Base-by-base conservation (phyloP, 2,329 filamentous ascomycete genomes). In the Emmonsiellopsis sp. region DNA sequence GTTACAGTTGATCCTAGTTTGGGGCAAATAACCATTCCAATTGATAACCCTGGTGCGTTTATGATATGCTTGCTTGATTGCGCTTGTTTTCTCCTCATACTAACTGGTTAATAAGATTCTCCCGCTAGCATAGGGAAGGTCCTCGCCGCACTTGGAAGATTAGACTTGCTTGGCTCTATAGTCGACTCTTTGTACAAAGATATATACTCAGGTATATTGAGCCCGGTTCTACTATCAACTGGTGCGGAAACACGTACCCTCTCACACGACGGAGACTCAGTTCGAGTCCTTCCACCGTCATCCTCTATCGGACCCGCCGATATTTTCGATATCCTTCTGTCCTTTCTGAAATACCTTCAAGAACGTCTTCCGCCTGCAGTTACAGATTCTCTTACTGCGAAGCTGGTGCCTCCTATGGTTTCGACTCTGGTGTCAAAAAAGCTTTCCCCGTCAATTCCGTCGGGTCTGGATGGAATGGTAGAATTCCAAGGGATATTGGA, bases 371-470 rank as follows among this genome's bases (percentile, higher is more conserved):
- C 82, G 6, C 53, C 65, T 27, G 66, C 69, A 2, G 67, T 83
- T 10, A 66, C 71, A 6, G 58, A 67, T 6, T 76, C 81, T 1
- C 71, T 96, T 1, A 86, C 87, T 0, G 74, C 78, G 10, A 78
- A 81, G 7, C 80, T 96, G 65, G 80, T 95, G 67, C 83, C 84
- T 0, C 76, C 80, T 40, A 69, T 95, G 8, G 78, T 85, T 7
- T 77, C 81, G 5, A 80, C 81, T 21, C 76, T 96, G 9, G 84
- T 89, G 42, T 79, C 79, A 4, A 75, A 79, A 4, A 95, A 89
- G 85, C 77, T 98, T 6, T 81, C 87, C 34, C 78, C 82, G 11
- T 81, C 83, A 17, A 84, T 98, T 0, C 92, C 93, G 1, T 75
- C 85, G 1, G 85, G 87, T 0, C 74, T 95, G 9, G 75, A 79